Evolutionary conservation across 345 rosid species (phyloP).

Genomic region (Trapa bicornis): DNA sequence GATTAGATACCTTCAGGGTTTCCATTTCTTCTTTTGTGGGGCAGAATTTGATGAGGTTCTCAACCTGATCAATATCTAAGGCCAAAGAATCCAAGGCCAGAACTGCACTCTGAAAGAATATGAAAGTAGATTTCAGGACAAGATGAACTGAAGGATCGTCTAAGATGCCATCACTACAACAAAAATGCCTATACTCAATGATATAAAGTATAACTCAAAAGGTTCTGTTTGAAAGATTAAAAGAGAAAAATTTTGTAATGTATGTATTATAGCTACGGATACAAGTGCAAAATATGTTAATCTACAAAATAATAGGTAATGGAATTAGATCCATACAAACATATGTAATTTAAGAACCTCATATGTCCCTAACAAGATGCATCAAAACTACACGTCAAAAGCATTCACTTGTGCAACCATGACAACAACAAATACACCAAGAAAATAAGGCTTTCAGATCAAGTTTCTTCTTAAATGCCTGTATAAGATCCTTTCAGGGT

Average conservation of each 20-base stretch:
- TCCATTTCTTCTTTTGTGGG: slow-evolving; percentile 99
- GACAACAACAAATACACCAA: neutral
- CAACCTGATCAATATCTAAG: slow-evolving; percentile 92
- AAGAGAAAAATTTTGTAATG: neutral
- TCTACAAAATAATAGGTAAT: neutral
- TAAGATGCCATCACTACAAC: neutral
- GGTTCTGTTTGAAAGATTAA: neutral
- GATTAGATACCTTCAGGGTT: slow-evolving; percentile 47
- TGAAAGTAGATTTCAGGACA: slow-evolving; percentile 1
- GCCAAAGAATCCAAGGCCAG: slow-evolving; percentile 80
- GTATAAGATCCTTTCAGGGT: neutral
- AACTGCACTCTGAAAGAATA: slow-evolving; percentile 52
- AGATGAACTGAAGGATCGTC: neutral
- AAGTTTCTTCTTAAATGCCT: neutral
- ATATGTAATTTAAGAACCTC: neutral
- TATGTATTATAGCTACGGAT: neutral
- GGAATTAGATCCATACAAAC: neutral
- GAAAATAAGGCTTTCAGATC: neutral
- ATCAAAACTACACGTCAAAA: neutral
- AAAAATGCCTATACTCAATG: neutral
- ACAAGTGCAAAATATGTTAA: neutral
- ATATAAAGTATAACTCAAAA: neutral
- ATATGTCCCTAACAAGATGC: neutral
- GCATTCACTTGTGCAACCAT: neutral
- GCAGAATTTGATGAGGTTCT: slow-evolving; percentile 92